A percentile compares a stretch with the other conserved stretches of the same genome.
These are phyloP conservation scores for Astragalus membranaceus DNA, from an alignment of 306 rosid species.

Conservation along the genomic window DNA sequence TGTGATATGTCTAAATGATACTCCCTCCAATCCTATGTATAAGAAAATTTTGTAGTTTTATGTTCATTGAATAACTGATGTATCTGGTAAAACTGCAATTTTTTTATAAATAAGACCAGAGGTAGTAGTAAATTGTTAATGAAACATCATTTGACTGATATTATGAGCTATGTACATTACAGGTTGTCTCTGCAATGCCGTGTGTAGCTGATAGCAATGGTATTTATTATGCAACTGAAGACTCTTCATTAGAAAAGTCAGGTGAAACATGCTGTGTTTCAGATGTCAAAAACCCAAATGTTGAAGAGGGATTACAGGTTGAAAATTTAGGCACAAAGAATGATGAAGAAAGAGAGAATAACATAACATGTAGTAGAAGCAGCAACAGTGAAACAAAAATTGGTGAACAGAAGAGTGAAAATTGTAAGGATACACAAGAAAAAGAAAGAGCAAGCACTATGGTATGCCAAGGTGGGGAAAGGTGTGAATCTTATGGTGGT, in stretches of 20 bases:
- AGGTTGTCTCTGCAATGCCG: slow-evolving; percentile 33
- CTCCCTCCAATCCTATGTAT: no score
- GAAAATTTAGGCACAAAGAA: not conserved
- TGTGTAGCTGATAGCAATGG: not conserved
- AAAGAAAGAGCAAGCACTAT: slow-evolving; percentile 8
- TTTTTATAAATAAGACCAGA: no score
- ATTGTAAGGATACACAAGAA: not conserved
- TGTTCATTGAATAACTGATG: no score
- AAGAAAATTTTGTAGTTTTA: no score
- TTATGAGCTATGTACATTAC: not conserved
- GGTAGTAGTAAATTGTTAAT: not conserved
- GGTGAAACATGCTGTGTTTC: not conserved
- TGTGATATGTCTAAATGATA: no score
- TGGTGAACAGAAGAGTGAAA: not conserved
- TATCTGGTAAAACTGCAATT: no score
- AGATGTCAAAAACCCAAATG: not conserved
- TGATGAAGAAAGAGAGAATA: not conserved
- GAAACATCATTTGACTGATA: not conserved
- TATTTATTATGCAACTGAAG: not conserved
- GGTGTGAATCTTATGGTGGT: slow-evolving; percentile 19
- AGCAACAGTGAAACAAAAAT: not conserved
- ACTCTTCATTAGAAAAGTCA: slow-evolving; percentile 9
- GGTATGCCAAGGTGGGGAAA: not conserved
- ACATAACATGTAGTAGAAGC: not conserved
- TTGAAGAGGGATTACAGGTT: not conserved